Conservation (phyloP, 495 filamentous ascomycete genomes). For the Parathielavia hyrcaniae region DNA sequence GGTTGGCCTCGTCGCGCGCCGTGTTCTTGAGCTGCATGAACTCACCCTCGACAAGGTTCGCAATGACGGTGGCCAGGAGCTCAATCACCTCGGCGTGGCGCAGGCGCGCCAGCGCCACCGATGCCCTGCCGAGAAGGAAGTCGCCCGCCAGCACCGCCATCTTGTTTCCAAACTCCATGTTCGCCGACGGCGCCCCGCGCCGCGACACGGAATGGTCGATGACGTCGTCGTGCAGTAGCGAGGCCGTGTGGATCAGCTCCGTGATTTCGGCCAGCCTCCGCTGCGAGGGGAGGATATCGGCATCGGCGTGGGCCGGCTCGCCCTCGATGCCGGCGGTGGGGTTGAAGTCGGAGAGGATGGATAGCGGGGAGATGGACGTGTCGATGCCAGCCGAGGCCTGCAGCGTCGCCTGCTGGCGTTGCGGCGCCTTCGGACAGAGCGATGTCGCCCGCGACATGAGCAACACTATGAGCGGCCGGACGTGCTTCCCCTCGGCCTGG, state of each 20-base stretch:
- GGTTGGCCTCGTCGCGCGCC: conserved; percentile 72
- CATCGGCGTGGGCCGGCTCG: conserved; percentile 49
- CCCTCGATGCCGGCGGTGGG: conserved; percentile 53
- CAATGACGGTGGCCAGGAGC: conserved; percentile 89
- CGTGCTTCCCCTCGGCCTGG: conserved; percentile 92
- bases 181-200: conserved; percentile 78
- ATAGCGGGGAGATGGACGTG: conserved; percentile 65
- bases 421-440: conserved; percentile 59
- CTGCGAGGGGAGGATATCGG: conserved; percentile 86
- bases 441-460: conserved; percentile 93
- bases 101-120: conserved; percentile 83
- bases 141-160: conserved; percentile 97
- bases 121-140: conserved; percentile 87
- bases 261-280: conserved; percentile 90
- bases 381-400: conserved; percentile 54
- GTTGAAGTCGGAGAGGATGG: conserved; percentile 75
- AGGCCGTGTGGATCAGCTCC: conserved; percentile 94
- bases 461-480: conserved; percentile 86
- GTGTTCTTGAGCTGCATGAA: conserved; percentile 99
- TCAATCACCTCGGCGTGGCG: conserved; percentile 91
- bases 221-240: conserved; percentile 94
- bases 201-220: conserved; percentile 85
- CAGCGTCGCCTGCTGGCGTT: conserved; percentile 32
- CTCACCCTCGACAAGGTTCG: conserved; percentile 95
- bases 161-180: conserved; percentile 93